Evolutionary conservation across 108 stramenopile species (phyloP), one percentile per base, ranked within the genome.

Genomic region (Skeletonema marinoi): DNA sequence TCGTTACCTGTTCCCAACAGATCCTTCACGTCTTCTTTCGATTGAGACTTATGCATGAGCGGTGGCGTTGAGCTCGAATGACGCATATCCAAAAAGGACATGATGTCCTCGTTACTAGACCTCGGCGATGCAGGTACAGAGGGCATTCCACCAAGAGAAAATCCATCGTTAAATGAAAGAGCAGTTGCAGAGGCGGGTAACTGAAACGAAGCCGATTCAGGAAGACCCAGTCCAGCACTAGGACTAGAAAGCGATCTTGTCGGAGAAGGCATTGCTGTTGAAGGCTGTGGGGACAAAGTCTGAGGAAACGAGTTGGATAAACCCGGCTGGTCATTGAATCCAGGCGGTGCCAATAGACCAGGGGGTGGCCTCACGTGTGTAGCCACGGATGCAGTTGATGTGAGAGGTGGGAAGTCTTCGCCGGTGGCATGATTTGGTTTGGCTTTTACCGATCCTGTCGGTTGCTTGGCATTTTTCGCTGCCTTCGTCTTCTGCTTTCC

Each of bases 341-440:
- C 81, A 56, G 81, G 81, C 17, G 81, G 81, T 46, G 81, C 73
- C 66, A 68, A 71, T 11, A 82, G 71, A 33, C 81, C 81, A 31
- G 74, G 81, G 14, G 81, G 81, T 10, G 81, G 81, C 3, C 81
- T 65, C 8, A 82, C 10, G 33, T 41, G 29, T 36, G 58, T 17
- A 38, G 29, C 48, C 21, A n/a, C 39, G 56, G 80, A 35, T 73
- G 46, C 31, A 25, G 41, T 32, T 32, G 73, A 51, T 31, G 80
- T 75, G 21, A 66, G 50, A 36, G 73, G 74, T 29, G 73, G 65
- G 21, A 72, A 73, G 46, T 71, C 69, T 62, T 60, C 60, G n/a
- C 59, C 56, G 21, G 42, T 48, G 41, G 51, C 31, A 29, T 25
- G 7, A 17, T 56, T 16, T 31, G 17, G 11, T 71, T 60, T 59